phyloP scores from a whole-genome alignment of 768 basidiomycete genomes.

The Phylloporus scabripes region DNA sequence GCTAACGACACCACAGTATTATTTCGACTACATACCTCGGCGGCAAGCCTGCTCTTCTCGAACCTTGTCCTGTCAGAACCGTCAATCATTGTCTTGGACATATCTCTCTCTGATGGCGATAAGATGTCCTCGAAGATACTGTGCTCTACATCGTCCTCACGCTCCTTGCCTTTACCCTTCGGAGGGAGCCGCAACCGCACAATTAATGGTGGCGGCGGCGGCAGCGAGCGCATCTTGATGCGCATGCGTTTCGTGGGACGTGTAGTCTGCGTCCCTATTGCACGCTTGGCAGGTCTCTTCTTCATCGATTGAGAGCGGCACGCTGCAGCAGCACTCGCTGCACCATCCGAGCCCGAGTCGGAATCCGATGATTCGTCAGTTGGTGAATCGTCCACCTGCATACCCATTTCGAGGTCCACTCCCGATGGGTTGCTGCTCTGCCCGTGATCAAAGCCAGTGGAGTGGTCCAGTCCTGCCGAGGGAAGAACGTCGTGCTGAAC shows the following conservation, averaged over 20 bases:
- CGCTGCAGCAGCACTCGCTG: slow-evolving; percentile 12
- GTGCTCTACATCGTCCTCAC: slow-evolving; percentile 53
- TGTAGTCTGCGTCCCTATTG: slow-evolving; percentile 18
- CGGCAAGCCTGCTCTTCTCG: slow-evolving; percentile 61
- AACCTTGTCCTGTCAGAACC: slow-evolving; percentile 62
- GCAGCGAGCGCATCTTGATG: slow-evolving; percentile 33
- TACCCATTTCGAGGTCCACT: slow-evolving; percentile 28
- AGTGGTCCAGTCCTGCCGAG: slow-evolving; percentile 24
- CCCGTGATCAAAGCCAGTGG: slow-evolving; percentile 21
- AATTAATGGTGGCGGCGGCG: slow-evolving; percentile 30
- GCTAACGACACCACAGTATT: neutral
- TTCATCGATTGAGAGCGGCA: slow-evolving; percentile 17
- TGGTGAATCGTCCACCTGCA: slow-evolving; percentile 34
- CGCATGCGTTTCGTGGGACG: slow-evolving; percentile 45
- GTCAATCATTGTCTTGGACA: slow-evolving; percentile 57
- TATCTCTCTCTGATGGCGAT: slow-evolving; percentile 62
- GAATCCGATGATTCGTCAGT: slow-evolving; percentile 31
- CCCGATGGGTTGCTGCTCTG: slow-evolving; percentile 24
- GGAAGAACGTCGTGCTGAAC: slow-evolving; percentile 40
- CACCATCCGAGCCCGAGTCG: slow-evolving; percentile 25
- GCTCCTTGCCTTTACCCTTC: slow-evolving; percentile 65
- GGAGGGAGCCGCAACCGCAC: slow-evolving; percentile 53
- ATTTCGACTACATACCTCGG: slow-evolving; percentile 54
- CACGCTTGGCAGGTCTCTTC: slow-evolving; percentile 27
- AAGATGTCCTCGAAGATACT: slow-evolving; percentile 87